Base-by-base conservation (phyloP, 1,284 basidiomycete genomes). In the Sanguinoderma infundibulare region DNA sequence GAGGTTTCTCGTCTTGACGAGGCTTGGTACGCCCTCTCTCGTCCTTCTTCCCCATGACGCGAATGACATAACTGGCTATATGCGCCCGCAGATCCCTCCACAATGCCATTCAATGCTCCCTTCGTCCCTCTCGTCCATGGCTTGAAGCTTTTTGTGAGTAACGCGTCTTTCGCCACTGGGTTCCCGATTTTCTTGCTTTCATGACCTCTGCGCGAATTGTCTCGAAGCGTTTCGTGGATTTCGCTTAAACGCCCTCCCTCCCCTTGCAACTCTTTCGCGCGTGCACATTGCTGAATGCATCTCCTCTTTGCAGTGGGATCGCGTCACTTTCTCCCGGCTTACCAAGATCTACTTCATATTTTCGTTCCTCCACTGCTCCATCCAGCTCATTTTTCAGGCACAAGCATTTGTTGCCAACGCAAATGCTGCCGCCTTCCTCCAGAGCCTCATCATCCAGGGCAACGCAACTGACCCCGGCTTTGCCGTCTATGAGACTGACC, bases 371-470 rank as follows among this genome's bases (percentile, higher is more conserved):
- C 88, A 92, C 71, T 91, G 88, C 68, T 65, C 83, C 63, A 71
- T 91, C 63, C 91, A 92, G 74, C 77, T 92, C 64, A 77, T 83
- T 40, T 80, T 93, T 62, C 91, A 92, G 75, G 81, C 81, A 55
- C 82, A 83, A 62, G 90, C 87, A 17, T 89, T 87, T 75, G 78
- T 78, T 24, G 83, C 85, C 74, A 92, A 92, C 67, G 81, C 81
- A 9, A 69, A 80, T 47, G 87, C 89, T 5, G 83, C 83, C 34
- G 61, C 71, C 30, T 82, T 87, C 65, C 76, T 92, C 60, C 75
- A 75, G 51, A 72, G 74, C 50, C 80, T 91, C 59, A 79, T 87
- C 30, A 56, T 72, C 28, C 75, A 83, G 68, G 86, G 83, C 22
- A 74, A 84, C 63, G 79, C 83, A 9, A 75, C 78, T 38, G 76